Conservation (phyloP, 2,329 filamentous ascomycete genomes). For the Pseudogymnoascus sp. region DNA sequence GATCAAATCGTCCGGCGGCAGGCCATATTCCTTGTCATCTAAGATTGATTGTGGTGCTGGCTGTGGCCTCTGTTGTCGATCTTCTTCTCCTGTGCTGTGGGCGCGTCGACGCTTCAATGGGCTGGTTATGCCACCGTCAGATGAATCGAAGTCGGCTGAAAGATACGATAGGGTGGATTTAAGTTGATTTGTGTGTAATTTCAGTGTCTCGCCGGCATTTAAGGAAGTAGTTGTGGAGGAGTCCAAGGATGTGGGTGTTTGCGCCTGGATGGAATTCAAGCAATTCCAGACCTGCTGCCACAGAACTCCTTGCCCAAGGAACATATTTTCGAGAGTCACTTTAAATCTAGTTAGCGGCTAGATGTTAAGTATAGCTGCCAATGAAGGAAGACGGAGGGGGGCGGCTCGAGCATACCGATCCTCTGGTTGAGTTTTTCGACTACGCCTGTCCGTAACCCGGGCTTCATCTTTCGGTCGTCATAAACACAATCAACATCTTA, state of each 20-base stretch:
- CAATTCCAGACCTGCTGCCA: slow-evolving; percentile 20
- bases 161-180: slow-evolving; percentile 17
- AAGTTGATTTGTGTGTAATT: slow-evolving; percentile 19
- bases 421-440: slow-evolving; percentile 29
- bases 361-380: not conserved
- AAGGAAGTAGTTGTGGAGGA: not conserved
- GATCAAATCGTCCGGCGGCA: slow-evolving; percentile 22
- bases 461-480: slow-evolving; percentile 26
- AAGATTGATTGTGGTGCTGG: not conserved
- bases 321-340: slow-evolving; percentile 19
- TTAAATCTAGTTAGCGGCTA: slow-evolving; percentile 12
- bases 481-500: slow-evolving; percentile 28
- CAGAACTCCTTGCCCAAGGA: slow-evolving; percentile 17
- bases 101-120: slow-evolving; percentile 13
- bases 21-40: not conserved
- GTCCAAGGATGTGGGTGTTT: not conserved
- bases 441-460: slow-evolving; percentile 28
- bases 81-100: not conserved
- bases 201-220: not conserved
- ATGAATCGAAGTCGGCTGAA: slow-evolving; percentile 18
- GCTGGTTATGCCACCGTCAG: slow-evolving; percentile 16
- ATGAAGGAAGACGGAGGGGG: not conserved
- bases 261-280: slow-evolving; percentile 10
- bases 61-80: not conserved
- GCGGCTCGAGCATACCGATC: slow-evolving; percentile 22